Base-by-base conservation (phyloP, 306 rosid genomes). In the Cajanus cajan region DNA sequence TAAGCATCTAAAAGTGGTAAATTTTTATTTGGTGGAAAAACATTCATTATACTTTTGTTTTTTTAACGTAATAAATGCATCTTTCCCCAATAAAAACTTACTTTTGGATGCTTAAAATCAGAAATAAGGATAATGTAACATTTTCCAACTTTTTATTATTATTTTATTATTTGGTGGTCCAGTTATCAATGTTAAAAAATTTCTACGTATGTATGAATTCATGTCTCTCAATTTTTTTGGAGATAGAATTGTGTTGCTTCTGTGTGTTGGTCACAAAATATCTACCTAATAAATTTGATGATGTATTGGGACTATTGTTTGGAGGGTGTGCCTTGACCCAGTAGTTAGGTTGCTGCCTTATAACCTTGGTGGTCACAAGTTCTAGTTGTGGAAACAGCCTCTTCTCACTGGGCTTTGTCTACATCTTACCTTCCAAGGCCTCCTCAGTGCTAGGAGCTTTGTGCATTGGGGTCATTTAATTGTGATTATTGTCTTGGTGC, bases 401-500 rank as follows among this genome's bases (percentile, higher is more conserved):
- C 5, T 36, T 54, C 57, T 64, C 64, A 34, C 12, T 33, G 64
- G 81, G 59, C 12, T 18, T 7, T 21, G 67, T 25, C 44, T 34
- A 19, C 55, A 22, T n/a, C 43, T 47, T 47, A 59, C 64, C 71
- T 59, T 59, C 52, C 4, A 0, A 1, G 4, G 36, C 55, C 61
- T 57, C 55, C 52, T 37, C 68, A 25, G 16, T 64, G 34, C 28
- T 39, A 14, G 75, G 75, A 31, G 40, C 47, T 41, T 69, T 10
- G 9, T 61, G 74, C 25, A 51, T 28, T 57, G 59, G 54, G 70
- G 34, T 44, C 24, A 2, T 71, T 57, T 31, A 73, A 10, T 78
- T 74, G 36, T 61, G 45, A 58, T 77, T 22, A 2, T 41, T 74
- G 36, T 48, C 37, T 47, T 64, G 73, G 67, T 85, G 77, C 80